Evolutionary conservation across 495 filamentous ascomycete species (phyloP), one percentile per base, ranked within the genome.

Genomic region (Haplographium delicatum): DNA sequence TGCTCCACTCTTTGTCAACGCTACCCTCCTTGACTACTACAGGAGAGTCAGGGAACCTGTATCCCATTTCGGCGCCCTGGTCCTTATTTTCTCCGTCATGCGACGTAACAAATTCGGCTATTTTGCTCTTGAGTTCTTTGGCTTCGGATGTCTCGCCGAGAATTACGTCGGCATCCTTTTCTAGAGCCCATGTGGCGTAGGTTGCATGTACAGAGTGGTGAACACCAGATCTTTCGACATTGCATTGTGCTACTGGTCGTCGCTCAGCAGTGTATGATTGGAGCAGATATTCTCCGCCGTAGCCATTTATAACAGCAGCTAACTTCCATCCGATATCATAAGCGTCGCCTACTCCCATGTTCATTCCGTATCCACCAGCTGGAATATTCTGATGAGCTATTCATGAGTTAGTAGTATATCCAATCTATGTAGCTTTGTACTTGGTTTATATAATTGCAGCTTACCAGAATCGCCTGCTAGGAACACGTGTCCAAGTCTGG

Each of bases 391-490:
- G 31, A 15, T 53, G 42, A 13, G 42, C 22, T 13, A n/a, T n/a
- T n/a, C n/a, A n/a, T n/a, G n/a, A n/a, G n/a, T n/a, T n/a, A n/a
- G n/a, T n/a, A n/a, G n/a, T n/a, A n/a, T n/a, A n/a, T n/a, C n/a
- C n/a, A n/a, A n/a, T n/a, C n/a, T n/a, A n/a, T n/a, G n/a, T n/a
- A n/a, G n/a, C n/a, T n/a, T n/a, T n/a, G n/a, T n/a, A n/a, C n/a
- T n/a, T n/a, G n/a, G n/a, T n/a, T n/a, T n/a, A n/a, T n/a, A n/a
- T n/a, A n/a, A n/a, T n/a, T n/a, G n/a, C n/a, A n/a, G n/a, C 44
- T 31, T 33, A 34, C 44, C 78, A 4, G 80, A 72, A 60, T 82
- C 79, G 11, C 79, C 79, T 23, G 74, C 78, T 0, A 81, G 63
- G 24, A 82, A 71, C 2, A 82, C 61, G 3, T 71, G 15, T 1